Evolutionary conservation across 1,139 yeast species (phyloP), one percentile per base, ranked within the genome.

Genomic region (Suhomyces choctaworum): DNA sequence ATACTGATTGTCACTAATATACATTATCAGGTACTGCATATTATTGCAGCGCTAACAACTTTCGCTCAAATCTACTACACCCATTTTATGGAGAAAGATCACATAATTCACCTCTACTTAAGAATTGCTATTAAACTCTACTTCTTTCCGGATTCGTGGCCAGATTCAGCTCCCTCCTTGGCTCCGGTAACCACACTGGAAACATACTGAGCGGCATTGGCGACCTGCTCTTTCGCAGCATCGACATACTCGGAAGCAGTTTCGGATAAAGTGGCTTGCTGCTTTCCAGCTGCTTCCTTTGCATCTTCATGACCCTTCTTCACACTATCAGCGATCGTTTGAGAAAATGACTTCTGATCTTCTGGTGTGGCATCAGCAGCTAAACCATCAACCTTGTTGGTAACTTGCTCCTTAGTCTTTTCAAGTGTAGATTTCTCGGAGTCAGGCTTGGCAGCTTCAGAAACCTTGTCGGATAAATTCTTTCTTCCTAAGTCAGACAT

Each of bases 401-500:
- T 82, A 46, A 77, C 80, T 25, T 62, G 42, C 66, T 88, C 96
- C 72, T 83, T 82, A 46, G 80, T 80, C 65, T 82, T 69, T 52
- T 87, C 84, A 28, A 66, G 61, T 50, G 70, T 64, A 31, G 80
- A 47, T 73, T 88, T 88, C 60, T 84, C 73, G 35, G 77, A 64
- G 41, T 87, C 82, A 56, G 96, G 96, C 51, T 77, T 85, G 39
- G 83, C 45, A 36, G 75, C 56, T 73, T 87, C 96, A 40, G 71
- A 39, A 46, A 76, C 66, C 67, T 87, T 86, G 60, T 80, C 83
- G 48, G 82, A 52, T 54, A 88, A 71, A 58, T 73, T 65, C 65
- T 86, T 86, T 82, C 95, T 84, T 51, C 86, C 87, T 46, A 74
- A 62, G 76, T 82, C 89, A 53, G 89, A 78, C 89, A 82, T 82